phyloP scores from a whole-genome alignment of 73 alveolate species.

The Blepharisma stoltei region DNA sequence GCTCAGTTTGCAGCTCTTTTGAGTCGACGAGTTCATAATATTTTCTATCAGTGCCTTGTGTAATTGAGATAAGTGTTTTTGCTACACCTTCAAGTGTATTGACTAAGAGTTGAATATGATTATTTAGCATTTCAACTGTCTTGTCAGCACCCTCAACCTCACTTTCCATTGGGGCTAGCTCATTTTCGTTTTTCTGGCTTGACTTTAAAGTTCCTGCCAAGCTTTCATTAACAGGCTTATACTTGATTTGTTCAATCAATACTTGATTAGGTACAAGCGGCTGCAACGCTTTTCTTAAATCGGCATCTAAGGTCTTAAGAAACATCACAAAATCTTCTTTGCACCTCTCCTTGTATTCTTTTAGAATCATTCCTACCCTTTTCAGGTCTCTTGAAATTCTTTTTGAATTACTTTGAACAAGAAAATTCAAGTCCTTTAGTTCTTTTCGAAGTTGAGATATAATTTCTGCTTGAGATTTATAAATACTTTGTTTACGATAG shows the following conservation, averaged over 20 bases:
- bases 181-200: no score
- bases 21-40: constrained; percentile 17
- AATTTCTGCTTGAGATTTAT: no score
- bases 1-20: neutral
- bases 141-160: neutral
- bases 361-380: neutral
- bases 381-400: neutral
- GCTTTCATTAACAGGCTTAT: neutral
- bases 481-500: no score
- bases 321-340: neutral
- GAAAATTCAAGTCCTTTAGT: neutral
- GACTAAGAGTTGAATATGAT: constrained; percentile 2
- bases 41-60: neutral
- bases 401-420: neutral
- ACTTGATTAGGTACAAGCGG: constrained; percentile 1
- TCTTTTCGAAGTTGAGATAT: neutral
- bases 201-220: neutral
- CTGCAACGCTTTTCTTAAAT: neutral
- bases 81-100: constrained; percentile 21
- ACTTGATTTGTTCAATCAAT: constrained; percentile 4
- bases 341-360: constrained; percentile 12
- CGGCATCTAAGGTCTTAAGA: neutral
- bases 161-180: neutral
- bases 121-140: constrained; percentile 10
- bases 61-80: neutral